Evolutionary conservation across 1,284 basidiomycete species (phyloP).

Genomic region (Trametes pubescens): DNA sequence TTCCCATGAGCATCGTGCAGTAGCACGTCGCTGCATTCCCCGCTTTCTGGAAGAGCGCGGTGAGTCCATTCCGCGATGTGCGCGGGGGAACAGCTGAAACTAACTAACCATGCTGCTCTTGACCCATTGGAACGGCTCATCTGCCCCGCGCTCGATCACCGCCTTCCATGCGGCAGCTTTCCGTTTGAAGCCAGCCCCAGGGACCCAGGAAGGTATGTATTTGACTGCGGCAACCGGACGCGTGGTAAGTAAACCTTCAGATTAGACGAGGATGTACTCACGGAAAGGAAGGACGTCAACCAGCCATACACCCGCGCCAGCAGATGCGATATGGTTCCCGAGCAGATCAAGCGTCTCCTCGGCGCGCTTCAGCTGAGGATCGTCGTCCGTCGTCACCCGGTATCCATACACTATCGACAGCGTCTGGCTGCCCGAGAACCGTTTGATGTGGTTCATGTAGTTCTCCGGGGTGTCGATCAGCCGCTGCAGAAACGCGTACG

Average conservation of each 20-base stretch:
- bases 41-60: background rate
- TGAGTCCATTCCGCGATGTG: background rate
- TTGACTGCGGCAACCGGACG: conserved; percentile 29
- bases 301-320: conserved; percentile 8
- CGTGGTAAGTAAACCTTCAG: background rate
- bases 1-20: conserved; percentile 64
- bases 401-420: conserved; percentile 13
- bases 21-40: conserved; percentile 58
- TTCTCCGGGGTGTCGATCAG: conserved; percentile 16
- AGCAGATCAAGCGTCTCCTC: conserved; percentile 64
- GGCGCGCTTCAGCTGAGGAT: conserved; percentile 52
- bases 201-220: conserved; percentile 43
- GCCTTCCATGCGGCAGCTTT: conserved; percentile 69
- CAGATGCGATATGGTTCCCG: conserved; percentile 60
- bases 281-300: conserved; percentile 51
- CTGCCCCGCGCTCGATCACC: conserved; percentile 70
- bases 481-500: conserved; percentile 13
- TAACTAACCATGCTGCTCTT: conserved; percentile 56
- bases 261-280: too few species aligned
- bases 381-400: conserved; percentile 1
- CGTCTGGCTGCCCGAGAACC: conserved; percentile 2
- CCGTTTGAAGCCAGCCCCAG: conserved; percentile 44
- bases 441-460: conserved; percentile 19
- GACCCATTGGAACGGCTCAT: conserved; percentile 65
- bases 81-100: too few species aligned